Base-by-base conservation (phyloP, 768 basidiomycete genomes). In the Favolaschia claudopus region DNA sequence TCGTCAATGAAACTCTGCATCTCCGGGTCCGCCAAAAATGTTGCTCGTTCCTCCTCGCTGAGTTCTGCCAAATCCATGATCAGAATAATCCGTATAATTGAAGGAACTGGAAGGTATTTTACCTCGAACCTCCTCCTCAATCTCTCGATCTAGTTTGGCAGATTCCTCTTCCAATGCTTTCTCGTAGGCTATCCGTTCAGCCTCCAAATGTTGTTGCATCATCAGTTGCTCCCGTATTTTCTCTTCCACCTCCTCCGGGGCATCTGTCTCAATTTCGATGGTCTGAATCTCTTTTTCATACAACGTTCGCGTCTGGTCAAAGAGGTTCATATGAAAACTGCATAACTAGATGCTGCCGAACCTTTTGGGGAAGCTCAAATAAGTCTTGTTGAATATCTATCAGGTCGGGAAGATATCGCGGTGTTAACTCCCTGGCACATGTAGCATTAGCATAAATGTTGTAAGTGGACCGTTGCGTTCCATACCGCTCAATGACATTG, bases 1-100 rank as follows among this genome's bases (percentile, higher is more conserved):
- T 91, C 87, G 70, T 97, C 95, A 15, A 99, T 88, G 72, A 99
- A 99, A 63, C 95, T 91, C 15, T 92, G 75, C 72, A 99, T 98
- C 69, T 95, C 94, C 0, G 95, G 93, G 8, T 91, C 91, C n/a
- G 88, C 78, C 62, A 95, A 81, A 48, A 98, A 92, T 63, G 86
- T 87, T 1, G 85, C 77, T 37, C 91, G 83, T 72, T 98, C 93
- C 58, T 96, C 94, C 58, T 94, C 90, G 1, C 93, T 85, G 60
- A 99, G 76, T 43, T 96, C 97, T 94, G 72, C 13, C 39, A 22
- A 45, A 45, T 37, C 13, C 0, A 57, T 37, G 25, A 38, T 9
- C 34, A 38, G n/a, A n/a, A 17, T 20, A 31, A 9, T 40, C 14
- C 8, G 34, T 36, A 27, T 14, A 33, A 22, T 29, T 12, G 15